phyloP scores from a whole-genome alignment of 1,139 yeast genomes.

The Hansenula lynferdii region DNA sequence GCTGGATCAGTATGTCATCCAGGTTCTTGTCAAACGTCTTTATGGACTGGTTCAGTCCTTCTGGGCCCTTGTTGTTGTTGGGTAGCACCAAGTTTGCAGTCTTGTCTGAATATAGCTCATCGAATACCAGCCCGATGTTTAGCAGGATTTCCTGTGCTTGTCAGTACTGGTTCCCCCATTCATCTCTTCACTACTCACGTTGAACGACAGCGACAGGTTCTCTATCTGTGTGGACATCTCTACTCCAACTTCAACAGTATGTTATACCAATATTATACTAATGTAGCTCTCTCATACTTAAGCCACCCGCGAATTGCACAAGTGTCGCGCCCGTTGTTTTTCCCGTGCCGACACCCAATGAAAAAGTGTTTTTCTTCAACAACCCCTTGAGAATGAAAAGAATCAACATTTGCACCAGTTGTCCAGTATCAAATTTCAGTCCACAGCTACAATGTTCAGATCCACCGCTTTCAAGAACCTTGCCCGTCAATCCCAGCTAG shows the following conservation, averaged over 20 bases:
- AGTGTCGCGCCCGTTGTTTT: background rate
- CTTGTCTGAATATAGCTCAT: conserved; percentile 17
- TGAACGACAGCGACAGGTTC: conserved; percentile 18
- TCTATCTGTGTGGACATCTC: conserved; percentile 21
- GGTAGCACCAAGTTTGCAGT: conserved; percentile 26
- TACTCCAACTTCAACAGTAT: no score
- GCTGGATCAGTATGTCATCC: conserved; percentile 18
- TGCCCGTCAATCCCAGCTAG: conserved; percentile 56
- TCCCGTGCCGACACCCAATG: conserved; percentile 3
- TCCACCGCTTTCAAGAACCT: conserved; percentile 50
- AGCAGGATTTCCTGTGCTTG: conserved; percentile 19
- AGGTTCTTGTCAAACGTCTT: conserved; percentile 24
- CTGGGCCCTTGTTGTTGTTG: conserved; percentile 17
- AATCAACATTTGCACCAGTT: background rate
- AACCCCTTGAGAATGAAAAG: conserved; percentile 6
- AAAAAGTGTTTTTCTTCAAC: conserved; percentile 2
- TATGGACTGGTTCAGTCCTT: conserved; percentile 24
- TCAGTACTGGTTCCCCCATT: background rate
- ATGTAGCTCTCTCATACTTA: no score
- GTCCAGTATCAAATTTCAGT: background rate
- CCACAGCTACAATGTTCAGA: conserved; percentile 52
- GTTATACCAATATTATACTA: no score
- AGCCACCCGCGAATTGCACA: background rate
- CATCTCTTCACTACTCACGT: conserved; percentile 14
- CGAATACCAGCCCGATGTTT: conserved; percentile 18